A percentile compares a stretch with the other conserved stretches of the same genome.
phyloP scores from a whole-genome alignment of 768 basidiomycete genomes.

The Fomitopsis pulvina region DNA sequence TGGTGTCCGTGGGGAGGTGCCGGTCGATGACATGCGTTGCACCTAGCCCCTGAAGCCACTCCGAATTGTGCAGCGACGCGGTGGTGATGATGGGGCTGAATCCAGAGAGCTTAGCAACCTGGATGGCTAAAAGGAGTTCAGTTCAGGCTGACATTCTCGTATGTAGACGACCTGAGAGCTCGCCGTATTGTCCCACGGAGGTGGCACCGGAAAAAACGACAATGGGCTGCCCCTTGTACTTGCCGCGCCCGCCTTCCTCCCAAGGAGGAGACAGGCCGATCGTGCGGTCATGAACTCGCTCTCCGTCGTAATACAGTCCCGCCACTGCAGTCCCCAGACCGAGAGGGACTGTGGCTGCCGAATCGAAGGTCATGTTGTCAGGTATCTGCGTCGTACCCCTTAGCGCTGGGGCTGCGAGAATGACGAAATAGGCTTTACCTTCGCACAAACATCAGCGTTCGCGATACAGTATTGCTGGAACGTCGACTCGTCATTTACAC shows the following conservation, averaged over 20 bases:
- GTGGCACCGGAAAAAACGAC: conserved; percentile 18
- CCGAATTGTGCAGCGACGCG: conserved; percentile 16
- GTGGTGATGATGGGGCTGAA: conserved; percentile 21
- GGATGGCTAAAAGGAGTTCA: conserved; percentile 14
- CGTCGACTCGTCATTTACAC: neutral
- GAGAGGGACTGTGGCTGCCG: conserved; percentile 26
- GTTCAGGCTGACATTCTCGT: neutral
- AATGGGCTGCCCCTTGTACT: conserved; percentile 24
- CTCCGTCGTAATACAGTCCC: conserved; percentile 20
- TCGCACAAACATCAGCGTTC: conserved; percentile 14
- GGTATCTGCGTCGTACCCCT: conserved; percentile 19
- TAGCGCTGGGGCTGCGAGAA: no score
- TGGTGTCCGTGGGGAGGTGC: neutral
- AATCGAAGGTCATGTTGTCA: conserved; percentile 21
- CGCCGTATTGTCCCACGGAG: conserved; percentile 19
- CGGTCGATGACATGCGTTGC: conserved; percentile 22
- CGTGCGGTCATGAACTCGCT: neutral
- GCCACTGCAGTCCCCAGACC: conserved; percentile 24
- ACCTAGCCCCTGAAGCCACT: conserved; percentile 16
- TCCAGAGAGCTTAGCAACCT: conserved; percentile 16
- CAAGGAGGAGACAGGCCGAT: conserved; percentile 19
- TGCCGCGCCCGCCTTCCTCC: conserved; percentile 18
- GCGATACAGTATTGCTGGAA: conserved; percentile 18
- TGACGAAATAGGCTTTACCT: neutral
- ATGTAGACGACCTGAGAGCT: neutral